Conservation (phyloP, 495 filamentous ascomycete species). For the Lasiosphaeris hirsuta region DNA sequence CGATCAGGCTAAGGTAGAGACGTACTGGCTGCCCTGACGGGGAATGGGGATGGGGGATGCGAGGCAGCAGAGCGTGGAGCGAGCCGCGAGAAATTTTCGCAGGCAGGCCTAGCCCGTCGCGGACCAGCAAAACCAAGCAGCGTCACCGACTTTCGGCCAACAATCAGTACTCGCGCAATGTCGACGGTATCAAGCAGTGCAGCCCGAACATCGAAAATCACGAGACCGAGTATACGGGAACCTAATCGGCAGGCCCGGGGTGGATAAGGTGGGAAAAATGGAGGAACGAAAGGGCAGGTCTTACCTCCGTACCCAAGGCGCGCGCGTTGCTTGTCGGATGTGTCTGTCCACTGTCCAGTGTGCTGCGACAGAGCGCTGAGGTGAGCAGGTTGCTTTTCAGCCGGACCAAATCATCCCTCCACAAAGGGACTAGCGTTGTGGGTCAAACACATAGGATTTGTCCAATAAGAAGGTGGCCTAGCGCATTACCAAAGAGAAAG, state of each 20-base stretch:
- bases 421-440: slow-evolving; percentile 21
- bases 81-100: slow-evolving; percentile 35
- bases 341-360: slow-evolving; percentile 28
- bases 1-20: slow-evolving; percentile 26
- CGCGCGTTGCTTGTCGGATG: slow-evolving; percentile 32
- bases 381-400: slow-evolving; percentile 29
- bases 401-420: slow-evolving; percentile 21
- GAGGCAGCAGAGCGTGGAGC: slow-evolving; percentile 16
- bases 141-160: slow-evolving; percentile 20
- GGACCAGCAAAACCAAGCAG: slow-evolving; percentile 1
- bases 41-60: slow-evolving; percentile 13
- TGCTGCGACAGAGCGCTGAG: slow-evolving; percentile 23
- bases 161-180: slow-evolving; percentile 26
- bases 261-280: slow-evolving; percentile 30
- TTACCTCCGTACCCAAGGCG: slow-evolving; percentile 38
- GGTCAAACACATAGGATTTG: slow-evolving; percentile 12
- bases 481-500: background rate
- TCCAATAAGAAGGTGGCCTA: slow-evolving; percentile 21
- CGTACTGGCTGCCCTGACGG: slow-evolving; percentile 11
- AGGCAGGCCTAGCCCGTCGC: slow-evolving; percentile 18
- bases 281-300: slow-evolving; percentile 35
- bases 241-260: slow-evolving; percentile 31
- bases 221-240: slow-evolving; percentile 26
- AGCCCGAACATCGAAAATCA: slow-evolving; percentile 26
- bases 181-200: slow-evolving; percentile 22